Conservation (phyloP, 148 eudicot species). For the Limonium bicolor region DNA sequence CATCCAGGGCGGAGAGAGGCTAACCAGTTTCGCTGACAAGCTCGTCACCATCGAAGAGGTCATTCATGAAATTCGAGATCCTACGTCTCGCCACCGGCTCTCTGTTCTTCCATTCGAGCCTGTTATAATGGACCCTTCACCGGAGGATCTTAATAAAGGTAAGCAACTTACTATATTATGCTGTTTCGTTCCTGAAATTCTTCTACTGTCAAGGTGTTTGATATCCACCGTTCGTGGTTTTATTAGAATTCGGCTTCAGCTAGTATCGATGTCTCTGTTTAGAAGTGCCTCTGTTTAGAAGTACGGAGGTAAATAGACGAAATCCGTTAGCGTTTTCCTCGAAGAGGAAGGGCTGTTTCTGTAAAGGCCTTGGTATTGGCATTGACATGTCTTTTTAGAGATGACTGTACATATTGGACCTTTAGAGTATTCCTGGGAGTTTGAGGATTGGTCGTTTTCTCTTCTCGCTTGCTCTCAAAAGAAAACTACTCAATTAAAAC, state of each 20-base stretch:
- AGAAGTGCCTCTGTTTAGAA: no score
- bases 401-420: no score
- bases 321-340: no score
- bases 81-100: conserved; percentile 60
- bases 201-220: neutral
- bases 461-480: neutral
- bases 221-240: neutral
- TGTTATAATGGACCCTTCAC: conserved; percentile 44
- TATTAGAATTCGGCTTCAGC: neutral
- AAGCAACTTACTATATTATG: neutral
- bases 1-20: conserved; percentile 57
- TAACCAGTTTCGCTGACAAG: conserved; percentile 36
- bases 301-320: no score
- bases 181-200: neutral
- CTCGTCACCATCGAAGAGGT: conserved; percentile 65
- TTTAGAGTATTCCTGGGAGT: no score
- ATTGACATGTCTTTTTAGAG: no score
- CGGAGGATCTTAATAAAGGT: conserved; percentile 75
- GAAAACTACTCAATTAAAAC: no score
- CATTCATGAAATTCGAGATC: conserved; percentile 57
- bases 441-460: neutral
- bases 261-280: neutral
- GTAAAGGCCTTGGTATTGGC: neutral
- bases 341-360: no score
- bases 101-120: conserved; percentile 40